Evolutionary conservation across 2,329 filamentous ascomycete species (phyloP).

Genomic region (Cercospora brassicicola): DNA sequence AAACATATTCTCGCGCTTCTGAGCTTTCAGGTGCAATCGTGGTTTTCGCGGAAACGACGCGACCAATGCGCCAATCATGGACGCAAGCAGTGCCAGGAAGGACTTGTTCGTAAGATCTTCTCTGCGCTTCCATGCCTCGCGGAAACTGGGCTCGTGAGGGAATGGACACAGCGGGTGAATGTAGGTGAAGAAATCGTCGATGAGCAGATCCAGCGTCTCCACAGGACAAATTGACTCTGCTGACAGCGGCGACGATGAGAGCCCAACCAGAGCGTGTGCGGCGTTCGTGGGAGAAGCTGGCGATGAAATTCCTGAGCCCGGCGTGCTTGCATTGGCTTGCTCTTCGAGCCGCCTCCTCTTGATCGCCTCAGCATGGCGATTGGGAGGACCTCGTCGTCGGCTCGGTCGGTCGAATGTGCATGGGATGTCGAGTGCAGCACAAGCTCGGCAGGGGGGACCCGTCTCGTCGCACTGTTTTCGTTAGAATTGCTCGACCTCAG

Average conservation of each 20-base stretch:
- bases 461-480: conserved; percentile 60
- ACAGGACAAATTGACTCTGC: conserved; percentile 71
- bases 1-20: conserved; percentile 64
- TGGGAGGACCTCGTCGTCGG: conserved; percentile 64
- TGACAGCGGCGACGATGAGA: conserved; percentile 50
- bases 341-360: conserved; percentile 59
- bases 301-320: conserved; percentile 46
- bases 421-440: conserved; percentile 63
- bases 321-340: conserved; percentile 37
- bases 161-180: conserved; percentile 76
- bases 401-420: conserved; percentile 67
- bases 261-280: conserved; percentile 53
- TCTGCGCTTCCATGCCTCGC: conserved; percentile 64
- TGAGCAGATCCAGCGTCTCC: conserved; percentile 65
- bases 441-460: conserved; percentile 66
- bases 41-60: conserved; percentile 74
- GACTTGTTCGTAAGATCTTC: conserved; percentile 66
- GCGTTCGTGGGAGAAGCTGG: conserved; percentile 56
- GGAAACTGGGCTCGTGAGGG: conserved; percentile 75
- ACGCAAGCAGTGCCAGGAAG: conserved; percentile 69
- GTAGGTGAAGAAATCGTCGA: conserved; percentile 82
- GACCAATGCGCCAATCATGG: conserved; percentile 73
- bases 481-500: not conserved
- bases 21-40: conserved; percentile 66
- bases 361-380: conserved; percentile 65